phyloP scores from a whole-genome alignment of 2,329 filamentous ascomycete species.

The Hirsutella thompsonii region DNA sequence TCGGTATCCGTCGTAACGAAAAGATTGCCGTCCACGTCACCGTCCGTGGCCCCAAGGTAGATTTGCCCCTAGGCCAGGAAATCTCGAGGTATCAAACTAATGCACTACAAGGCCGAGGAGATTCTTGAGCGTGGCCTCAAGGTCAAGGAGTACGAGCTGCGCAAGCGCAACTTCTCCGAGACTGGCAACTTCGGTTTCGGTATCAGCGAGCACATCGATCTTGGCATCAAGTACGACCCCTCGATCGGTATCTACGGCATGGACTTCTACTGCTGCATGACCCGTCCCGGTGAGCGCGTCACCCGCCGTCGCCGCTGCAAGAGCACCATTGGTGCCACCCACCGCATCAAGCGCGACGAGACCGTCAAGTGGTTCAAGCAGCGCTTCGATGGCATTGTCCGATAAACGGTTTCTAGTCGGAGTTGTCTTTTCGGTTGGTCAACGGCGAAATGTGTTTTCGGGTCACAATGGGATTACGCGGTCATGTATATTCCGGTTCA shows the following conservation, averaged over 20 bases:
- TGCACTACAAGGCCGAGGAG: constrained; percentile 64
- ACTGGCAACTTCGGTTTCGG: constrained; percentile 99
- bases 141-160: constrained; percentile 99
- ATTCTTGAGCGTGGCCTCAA: constrained; percentile 99
- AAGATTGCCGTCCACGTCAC: constrained; percentile 99
- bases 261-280: constrained; percentile 99
- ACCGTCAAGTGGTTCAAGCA: constrained; percentile 91
- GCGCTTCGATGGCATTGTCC: constrained; percentile 96
- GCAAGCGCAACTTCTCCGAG: constrained; percentile 99
- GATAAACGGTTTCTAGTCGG: constrained; percentile 48
- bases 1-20: constrained; percentile 99
- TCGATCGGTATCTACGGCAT: constrained; percentile 98
- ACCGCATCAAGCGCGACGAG: constrained; percentile 90
- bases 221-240: constrained; percentile 99
- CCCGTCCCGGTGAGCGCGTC: constrained; percentile 95
- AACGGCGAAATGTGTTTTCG: constrained; percentile 25
- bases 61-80: constrained; percentile 1
- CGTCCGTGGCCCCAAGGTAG: constrained; percentile 79
- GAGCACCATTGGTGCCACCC: constrained; percentile 71
- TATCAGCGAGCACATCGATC: constrained; percentile 99
- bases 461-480: constrained; percentile 17
- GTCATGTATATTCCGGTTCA: constrained; percentile 30
- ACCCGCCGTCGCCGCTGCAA: constrained; percentile 87
- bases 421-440: constrained; percentile 24
- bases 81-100: constrained; percentile 10